Evolutionary conservation across 2,329 filamentous ascomycete genomes (phyloP), one percentile per base, ranked within the genome.

Genomic region (Colletotrichum tabaci): DNA sequence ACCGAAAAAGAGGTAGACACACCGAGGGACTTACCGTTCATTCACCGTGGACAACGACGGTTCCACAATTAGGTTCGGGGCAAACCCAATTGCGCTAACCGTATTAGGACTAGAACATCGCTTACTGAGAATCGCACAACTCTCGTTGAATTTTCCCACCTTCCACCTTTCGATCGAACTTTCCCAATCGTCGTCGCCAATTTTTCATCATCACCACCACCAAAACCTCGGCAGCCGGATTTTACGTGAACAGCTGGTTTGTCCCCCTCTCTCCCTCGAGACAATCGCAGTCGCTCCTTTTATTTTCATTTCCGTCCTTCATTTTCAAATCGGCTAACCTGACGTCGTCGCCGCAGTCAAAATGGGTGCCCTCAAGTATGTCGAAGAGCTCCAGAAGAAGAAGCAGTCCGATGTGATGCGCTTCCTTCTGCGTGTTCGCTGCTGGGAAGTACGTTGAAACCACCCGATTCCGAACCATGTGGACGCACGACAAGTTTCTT

Each of bases 371-470:
- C 94, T 98, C 88, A 99, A 99, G 90, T 99, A 98, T 91, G 94
- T 99, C 89, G 97, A 99, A 92, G 96, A 99, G 92, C 93, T 99
- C 90, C 95, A 98, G 88, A 98, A 99, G 95, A 98, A 98, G 94
- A 99, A 99, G 95, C 96, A 99, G 93, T 98, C 94, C 87, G 96
- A 99, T 92, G 93, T 99, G 85, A 94, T 98, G 90, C 95, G 95
- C 90, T 99, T 99, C 92, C 93, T 99, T 89, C 94, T 98, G 88
- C 96, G 95, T 87, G 95, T 98, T 85, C 95, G 96, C 89, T 99
- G 96, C 95, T 99, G 96, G 96, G 96, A 99, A 94, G 96, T 96
- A 90, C 89, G 91, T 90, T 90, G 81, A 89, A 82, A 80, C 79
- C 77, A 78, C 79, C 78, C 77, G 77, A 78, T 75, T 72, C 74